A percentile compares a stretch with the other conserved stretches of the same genome.
Conservation (phyloP, 352 stramenopile genomes). For the Phytophthora melonis region DNA sequence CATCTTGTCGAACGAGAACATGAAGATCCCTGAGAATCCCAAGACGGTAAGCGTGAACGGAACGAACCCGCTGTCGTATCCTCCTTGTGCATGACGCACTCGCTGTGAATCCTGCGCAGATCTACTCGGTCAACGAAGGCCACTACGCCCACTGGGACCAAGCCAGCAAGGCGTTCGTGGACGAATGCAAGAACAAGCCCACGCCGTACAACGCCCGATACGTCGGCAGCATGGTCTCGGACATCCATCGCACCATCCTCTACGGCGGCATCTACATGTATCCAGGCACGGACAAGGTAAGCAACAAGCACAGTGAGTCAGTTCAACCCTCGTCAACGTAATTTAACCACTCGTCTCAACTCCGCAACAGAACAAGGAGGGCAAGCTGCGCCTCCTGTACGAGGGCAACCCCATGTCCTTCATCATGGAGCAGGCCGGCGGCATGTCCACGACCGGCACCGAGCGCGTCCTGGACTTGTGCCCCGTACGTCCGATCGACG, state of each 20-base stretch:
- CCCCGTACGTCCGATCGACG: slow-evolving; percentile 62
- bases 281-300: slow-evolving; percentile 94
- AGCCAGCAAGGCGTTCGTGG: slow-evolving; percentile 88
- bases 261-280: slow-evolving; percentile 99
- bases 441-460: slow-evolving; percentile 94
- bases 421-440: slow-evolving; percentile 97
- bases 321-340: background rate
- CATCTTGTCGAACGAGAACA: slow-evolving; percentile 95
- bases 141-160: slow-evolving; percentile 96
- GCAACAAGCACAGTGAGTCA: slow-evolving; percentile 18
- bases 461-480: slow-evolving; percentile 94
- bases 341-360: slow-evolving; percentile 15
- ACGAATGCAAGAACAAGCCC: slow-evolving; percentile 84
- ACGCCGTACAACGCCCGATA: slow-evolving; percentile 94
- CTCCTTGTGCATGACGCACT: background rate
- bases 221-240: slow-evolving; percentile 98
- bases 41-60: slow-evolving; percentile 65
- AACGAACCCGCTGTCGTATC: background rate
- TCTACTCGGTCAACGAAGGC: slow-evolving; percentile 98
- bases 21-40: slow-evolving; percentile 93
- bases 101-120: slow-evolving; percentile 43
- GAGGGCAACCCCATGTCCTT: slow-evolving; percentile 99
- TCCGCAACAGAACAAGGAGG: slow-evolving; percentile 58
- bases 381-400: slow-evolving; percentile 98
- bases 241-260: slow-evolving; percentile 98